Evolutionary conservation across 139 green algal genomes (phyloP).

Genomic region (Gonium pectorale): DNA sequence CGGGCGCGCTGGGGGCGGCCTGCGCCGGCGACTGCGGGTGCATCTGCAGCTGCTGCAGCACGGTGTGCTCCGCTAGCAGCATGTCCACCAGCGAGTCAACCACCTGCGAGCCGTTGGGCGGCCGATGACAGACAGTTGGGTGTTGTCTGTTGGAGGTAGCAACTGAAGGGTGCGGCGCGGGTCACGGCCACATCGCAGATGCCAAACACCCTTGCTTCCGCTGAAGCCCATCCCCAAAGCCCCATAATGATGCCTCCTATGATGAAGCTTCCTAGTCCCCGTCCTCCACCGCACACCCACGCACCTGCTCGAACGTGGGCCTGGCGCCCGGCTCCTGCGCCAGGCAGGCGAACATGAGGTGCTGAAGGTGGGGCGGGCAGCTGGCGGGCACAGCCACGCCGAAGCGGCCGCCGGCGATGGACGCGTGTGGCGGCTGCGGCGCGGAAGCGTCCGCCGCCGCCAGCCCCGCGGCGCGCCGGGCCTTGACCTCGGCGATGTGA

Average conservation of each 20-base stretch:
- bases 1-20: too few species aligned
- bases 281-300: neutral
- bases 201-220: neutral
- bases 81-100: constrained; percentile 39
- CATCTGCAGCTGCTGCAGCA: neutral
- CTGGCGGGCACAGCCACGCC: neutral
- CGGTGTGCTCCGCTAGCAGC: constrained; percentile 16
- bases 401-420: constrained; percentile 17
- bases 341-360: constrained; percentile 15
- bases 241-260: neutral
- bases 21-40: too few species aligned
- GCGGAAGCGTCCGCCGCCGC: neutral
- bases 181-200: neutral
- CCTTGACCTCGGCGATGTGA: constrained; percentile 7
- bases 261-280: neutral
- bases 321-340: neutral
- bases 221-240: neutral
- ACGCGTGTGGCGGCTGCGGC: neutral
- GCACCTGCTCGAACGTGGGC: constrained; percentile 30
- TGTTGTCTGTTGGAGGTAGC: neutral
- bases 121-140: neutral
- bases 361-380: constrained; percentile 9
- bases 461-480: neutral
- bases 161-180: neutral
- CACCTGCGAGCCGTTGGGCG: neutral